phyloP scores from a whole-genome alignment of 2,329 filamentous ascomycete species.

The Colletotrichum sidae region DNA sequence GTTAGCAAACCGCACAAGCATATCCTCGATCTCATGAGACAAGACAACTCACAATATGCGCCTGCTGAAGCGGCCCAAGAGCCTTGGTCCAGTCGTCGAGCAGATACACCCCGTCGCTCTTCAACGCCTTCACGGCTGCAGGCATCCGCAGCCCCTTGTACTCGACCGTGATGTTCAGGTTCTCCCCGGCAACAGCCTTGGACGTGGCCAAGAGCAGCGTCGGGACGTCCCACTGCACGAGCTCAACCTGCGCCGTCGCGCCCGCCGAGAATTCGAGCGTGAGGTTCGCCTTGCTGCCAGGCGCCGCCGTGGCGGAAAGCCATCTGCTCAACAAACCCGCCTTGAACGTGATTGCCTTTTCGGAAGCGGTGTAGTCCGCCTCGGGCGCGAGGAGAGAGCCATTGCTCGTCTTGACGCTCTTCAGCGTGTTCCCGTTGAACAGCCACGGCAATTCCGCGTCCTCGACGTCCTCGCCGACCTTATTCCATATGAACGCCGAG shows the following conservation, averaged over 20 bases:
- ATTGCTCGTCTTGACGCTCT: constrained; percentile 46
- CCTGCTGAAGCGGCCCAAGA: constrained; percentile 63
- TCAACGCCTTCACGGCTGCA: constrained; percentile 63
- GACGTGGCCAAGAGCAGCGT: constrained; percentile 42
- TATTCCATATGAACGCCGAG: constrained; percentile 67
- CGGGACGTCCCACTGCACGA: constrained; percentile 66
- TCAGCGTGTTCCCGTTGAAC: constrained; percentile 66
- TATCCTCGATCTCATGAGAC: background rate
- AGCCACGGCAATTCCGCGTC: constrained; percentile 60
- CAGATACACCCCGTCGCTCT: constrained; percentile 60
- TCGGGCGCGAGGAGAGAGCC: constrained; percentile 47
- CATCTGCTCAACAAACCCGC: constrained; percentile 58
- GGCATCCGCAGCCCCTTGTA: constrained; percentile 63
- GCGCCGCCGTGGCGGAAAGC: constrained; percentile 51
- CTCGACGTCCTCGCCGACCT: constrained; percentile 54
- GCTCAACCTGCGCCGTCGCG: constrained; percentile 56
- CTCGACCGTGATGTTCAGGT: constrained; percentile 61
- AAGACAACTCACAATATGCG: constrained; percentile 47
- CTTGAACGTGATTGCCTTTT: constrained; percentile 59
- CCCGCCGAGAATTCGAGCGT: constrained; percentile 65
- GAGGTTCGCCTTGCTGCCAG: constrained; percentile 62
- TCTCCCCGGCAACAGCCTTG: constrained; percentile 41
- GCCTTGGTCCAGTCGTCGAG: constrained; percentile 68
- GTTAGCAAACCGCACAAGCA: constrained; percentile 12
- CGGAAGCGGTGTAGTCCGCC: constrained; percentile 60